Evolutionary conservation across 345 rosid genomes (phyloP), one percentile per base, ranked within the genome.

Genomic region (Streptanthus diversifolius): DNA sequence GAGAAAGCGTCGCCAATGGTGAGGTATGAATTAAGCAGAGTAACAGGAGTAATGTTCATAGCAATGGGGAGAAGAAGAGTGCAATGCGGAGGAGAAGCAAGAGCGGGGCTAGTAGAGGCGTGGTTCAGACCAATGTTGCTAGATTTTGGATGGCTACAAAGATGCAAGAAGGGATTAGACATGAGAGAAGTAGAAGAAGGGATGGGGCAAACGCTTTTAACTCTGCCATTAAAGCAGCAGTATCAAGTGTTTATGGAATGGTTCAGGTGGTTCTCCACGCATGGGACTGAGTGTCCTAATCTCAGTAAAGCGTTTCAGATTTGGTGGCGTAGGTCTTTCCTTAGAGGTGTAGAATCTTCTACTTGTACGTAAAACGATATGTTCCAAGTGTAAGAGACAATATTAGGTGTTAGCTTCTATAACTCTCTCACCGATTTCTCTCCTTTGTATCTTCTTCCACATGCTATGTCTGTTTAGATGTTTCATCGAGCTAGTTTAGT

Each of bases 321-420:
- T 7, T 91, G 99, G 99, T 95, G 99, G 99, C 95, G 97, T 49
- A 80, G 97, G 47, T 89, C 95, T 1, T 95, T 95, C 27, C 81
- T 88, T 7, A 79, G 87, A 81, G 93, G 91, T 72, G 83, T 88
- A 1, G 98, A 91, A 68, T 83, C 87, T 33, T 29, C 83, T 57
- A 79, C 83, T 2, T 75, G 74, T 69, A 76, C 71, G 70, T 69
- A 57, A 47, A 41, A 60, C 19, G 14, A 39, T 21, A 39, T 59
- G 3, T 43, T 22, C 3, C 11, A 47, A 25, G 40, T 53, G 5
- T 21, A 53, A 35, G 53, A 37, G 67, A 37, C 47, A 19, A 18
- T 39, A 30, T 49, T 67, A 59, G 73, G 68, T 32, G 54, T 44
- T 72, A 53, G 63, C 62, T 53, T 35, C 39, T 51, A 8, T 30